phyloP scores from a whole-genome alignment of 805 yeast species.

The Starmera quercuum region DNA sequence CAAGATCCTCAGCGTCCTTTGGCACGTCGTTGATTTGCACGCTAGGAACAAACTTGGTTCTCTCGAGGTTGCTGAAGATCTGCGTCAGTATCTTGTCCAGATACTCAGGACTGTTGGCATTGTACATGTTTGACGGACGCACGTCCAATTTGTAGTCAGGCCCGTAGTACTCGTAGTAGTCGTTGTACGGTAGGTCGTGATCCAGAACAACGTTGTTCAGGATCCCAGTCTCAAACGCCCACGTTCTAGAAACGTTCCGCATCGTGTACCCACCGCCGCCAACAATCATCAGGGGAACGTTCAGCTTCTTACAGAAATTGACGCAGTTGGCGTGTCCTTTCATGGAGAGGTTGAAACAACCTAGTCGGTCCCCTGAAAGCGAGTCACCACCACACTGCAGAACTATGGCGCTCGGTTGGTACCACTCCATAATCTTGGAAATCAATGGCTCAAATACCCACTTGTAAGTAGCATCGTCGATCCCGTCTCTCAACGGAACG shows the following conservation, averaged over 20 bases:
- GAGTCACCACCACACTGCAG: conserved; percentile 99
- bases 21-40: conserved; percentile 92
- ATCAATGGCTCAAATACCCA: conserved; percentile 87
- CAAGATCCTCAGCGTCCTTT: conserved; percentile 76
- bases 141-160: conserved; percentile 96
- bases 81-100: conserved; percentile 75
- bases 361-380: conserved; percentile 88
- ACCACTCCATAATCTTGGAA: conserved; percentile 69
- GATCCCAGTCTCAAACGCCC: conserved; percentile 91
- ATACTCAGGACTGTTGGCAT: conserved; percentile 91
- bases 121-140: conserved; percentile 92
- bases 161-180: conserved; percentile 94
- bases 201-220: conserved; percentile 74
- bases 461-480: conserved; percentile 75
- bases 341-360: conserved; percentile 92
- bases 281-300: conserved; percentile 83
- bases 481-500: conserved; percentile 87
- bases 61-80: conserved; percentile 70
- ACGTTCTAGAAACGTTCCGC: conserved; percentile 90
- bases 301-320: conserved; percentile 75
- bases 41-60: conserved; percentile 95
- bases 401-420: conserved; percentile 94
- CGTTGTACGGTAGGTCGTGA: conserved; percentile 81
- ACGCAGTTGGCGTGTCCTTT: conserved; percentile 96
- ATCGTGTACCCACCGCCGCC: conserved; percentile 99